Evolutionary conservation across 768 basidiomycete genomes (phyloP).

Genomic region (Panaeolus cyanescens): DNA sequence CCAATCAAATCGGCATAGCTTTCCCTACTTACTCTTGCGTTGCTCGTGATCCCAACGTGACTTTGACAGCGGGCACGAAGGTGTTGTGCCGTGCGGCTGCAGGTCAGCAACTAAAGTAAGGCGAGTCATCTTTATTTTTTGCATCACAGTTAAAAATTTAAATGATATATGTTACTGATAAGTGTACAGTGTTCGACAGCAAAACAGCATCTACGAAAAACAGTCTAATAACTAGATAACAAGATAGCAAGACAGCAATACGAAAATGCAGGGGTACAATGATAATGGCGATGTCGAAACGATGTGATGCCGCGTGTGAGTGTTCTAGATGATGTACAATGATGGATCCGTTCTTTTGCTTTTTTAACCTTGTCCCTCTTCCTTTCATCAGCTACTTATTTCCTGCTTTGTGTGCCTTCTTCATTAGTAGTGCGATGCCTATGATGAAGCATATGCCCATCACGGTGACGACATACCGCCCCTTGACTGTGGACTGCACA

Average conservation of each 20-base stretch:
- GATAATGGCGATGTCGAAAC: too few species aligned
- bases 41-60: background rate
- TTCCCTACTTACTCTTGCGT: background rate
- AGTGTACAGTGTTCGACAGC: too few species aligned
- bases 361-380: too few species aligned
- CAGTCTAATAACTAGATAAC: too few species aligned
- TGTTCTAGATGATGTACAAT: background rate
- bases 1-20: background rate
- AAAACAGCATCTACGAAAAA: too few species aligned
- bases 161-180: too few species aligned
- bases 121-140: too few species aligned
- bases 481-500: background rate
- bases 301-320: background rate
- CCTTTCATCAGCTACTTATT: too few species aligned
- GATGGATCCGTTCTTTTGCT: background rate
- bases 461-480: background rate
- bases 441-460: background rate
- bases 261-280: background rate
- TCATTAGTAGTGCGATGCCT: background rate
- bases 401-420: too few species aligned
- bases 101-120: too few species aligned
- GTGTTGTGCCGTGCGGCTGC: too few species aligned
- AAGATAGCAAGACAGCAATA: background rate
- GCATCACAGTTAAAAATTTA: too few species aligned
- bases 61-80: background rate